Percentiles rank a stretch among this genome's conserved stretches.
phyloP scores from a whole-genome alignment of 2,329 filamentous ascomycete species.

The Apiospora marii region DNA sequence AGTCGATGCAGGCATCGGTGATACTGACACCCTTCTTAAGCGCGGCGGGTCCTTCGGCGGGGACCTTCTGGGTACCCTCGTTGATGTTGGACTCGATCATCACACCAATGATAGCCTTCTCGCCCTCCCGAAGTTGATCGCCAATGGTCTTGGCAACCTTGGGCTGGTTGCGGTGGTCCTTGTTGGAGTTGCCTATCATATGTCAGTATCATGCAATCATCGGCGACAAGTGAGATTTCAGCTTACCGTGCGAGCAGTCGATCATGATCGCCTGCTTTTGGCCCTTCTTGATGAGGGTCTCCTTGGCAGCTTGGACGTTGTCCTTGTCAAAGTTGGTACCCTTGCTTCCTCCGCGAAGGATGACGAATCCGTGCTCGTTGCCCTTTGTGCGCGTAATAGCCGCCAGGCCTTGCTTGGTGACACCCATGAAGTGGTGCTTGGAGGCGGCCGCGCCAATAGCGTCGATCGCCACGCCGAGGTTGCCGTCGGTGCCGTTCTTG shows the following conservation, averaged over 20 bases:
- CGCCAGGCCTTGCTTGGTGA: conserved; percentile 95
- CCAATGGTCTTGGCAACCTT: conserved; percentile 84
- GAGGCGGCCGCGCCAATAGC: conserved; percentile 87
- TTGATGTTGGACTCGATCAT: conserved; percentile 99
- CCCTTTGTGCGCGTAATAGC: conserved; percentile 93
- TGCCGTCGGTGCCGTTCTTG: conserved; percentile 99
- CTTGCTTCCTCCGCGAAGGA: conserved; percentile 88
- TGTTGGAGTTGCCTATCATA: conserved; percentile 84
- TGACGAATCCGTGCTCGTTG: conserved; percentile 97
- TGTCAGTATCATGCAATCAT: not conserved
- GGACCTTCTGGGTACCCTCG: conserved; percentile 89
- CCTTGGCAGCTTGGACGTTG: conserved; percentile 80
- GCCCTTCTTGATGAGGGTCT: conserved; percentile 80
- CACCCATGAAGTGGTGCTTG: conserved; percentile 97
- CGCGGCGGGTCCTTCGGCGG: conserved; percentile 77
- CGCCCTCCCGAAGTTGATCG: conserved; percentile 86
- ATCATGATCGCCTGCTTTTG: conserved; percentile 94
- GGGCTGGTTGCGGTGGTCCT: conserved; percentile 97
- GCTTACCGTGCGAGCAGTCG: conserved; percentile 92
- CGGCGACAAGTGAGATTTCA: not conserved
- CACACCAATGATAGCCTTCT: conserved; percentile 89
- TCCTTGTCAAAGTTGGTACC: conserved; percentile 94
- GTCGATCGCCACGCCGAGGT: conserved; percentile 89
- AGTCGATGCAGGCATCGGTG: conserved; percentile 95
- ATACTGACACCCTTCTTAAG: conserved; percentile 93